A percentile compares a stretch with the other conserved stretches of the same genome.
Evolutionary conservation across 768 basidiomycete genomes (phyloP).

Genomic region (Amanita rubescens): DNA sequence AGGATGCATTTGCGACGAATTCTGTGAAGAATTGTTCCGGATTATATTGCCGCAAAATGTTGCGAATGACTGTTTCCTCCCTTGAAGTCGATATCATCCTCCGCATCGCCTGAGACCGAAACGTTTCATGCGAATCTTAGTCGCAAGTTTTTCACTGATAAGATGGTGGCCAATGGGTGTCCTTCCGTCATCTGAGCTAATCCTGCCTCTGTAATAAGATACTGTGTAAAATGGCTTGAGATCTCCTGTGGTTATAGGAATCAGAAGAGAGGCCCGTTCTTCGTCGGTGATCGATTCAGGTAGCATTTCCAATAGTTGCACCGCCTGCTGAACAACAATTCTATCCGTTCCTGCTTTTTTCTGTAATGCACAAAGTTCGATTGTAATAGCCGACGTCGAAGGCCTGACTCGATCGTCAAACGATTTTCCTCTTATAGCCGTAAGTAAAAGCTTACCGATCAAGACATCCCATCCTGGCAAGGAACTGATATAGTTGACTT

Average conservation of each 20-base stretch:
- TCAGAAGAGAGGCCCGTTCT: slow-evolving; percentile 21
- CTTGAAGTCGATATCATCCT: slow-evolving; percentile 31
- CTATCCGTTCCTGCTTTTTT: slow-evolving; percentile 6
- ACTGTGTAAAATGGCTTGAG: slow-evolving; percentile 25
- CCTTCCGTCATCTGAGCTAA: slow-evolving; percentile 10
- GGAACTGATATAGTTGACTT: slow-evolving; percentile 13
- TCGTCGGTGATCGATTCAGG: slow-evolving; percentile 15
- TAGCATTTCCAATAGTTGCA: slow-evolving; percentile 24
- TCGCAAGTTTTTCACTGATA: slow-evolving; percentile 24
- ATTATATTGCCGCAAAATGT: slow-evolving; percentile 34
- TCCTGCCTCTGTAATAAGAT: slow-evolving; percentile 36
- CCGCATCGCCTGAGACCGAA: slow-evolving; percentile 28
- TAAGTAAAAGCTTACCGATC: slow-evolving; percentile 22
- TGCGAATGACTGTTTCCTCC: slow-evolving; percentile 36
- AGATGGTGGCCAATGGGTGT: slow-evolving; percentile 22
- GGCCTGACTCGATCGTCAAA: slow-evolving; percentile 19
- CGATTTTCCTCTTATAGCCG: background rate
- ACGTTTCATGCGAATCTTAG: slow-evolving; percentile 22
- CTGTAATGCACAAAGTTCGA: slow-evolving; percentile 18
- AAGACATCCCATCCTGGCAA: slow-evolving; percentile 30
- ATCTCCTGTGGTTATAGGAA: slow-evolving; percentile 24
- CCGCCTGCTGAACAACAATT: slow-evolving; percentile 15
- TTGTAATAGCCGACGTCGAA: slow-evolving; percentile 19
- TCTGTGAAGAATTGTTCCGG: slow-evolving; percentile 38
- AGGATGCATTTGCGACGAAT: slow-evolving; percentile 46